phyloP scores from a whole-genome alignment of 2,329 filamentous ascomycete genomes.

The Penicillium fuscoglaucum region DNA sequence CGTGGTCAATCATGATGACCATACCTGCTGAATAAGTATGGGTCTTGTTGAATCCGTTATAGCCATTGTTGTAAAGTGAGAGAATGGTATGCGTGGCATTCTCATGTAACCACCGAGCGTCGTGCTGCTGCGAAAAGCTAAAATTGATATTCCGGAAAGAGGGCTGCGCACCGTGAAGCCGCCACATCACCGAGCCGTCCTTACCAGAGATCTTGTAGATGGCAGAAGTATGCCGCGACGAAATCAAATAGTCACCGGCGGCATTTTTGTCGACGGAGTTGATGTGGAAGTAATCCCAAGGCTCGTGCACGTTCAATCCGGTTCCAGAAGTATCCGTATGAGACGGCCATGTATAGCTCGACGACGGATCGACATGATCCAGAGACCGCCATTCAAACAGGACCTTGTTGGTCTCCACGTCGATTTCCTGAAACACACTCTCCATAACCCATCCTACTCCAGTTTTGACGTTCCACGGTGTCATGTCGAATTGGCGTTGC shows the following conservation, averaged over 20 bases:
- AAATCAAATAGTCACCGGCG: slow-evolving; percentile 45
- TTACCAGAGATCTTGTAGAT: slow-evolving; percentile 45
- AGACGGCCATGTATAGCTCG: slow-evolving; percentile 49
- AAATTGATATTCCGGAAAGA: slow-evolving; percentile 42
- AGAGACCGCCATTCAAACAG: slow-evolving; percentile 54
- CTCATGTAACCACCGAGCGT: slow-evolving; percentile 42
- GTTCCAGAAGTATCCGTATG: slow-evolving; percentile 50
- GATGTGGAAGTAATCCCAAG: slow-evolving; percentile 50
- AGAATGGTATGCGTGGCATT: slow-evolving; percentile 41
- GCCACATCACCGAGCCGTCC: slow-evolving; percentile 43
- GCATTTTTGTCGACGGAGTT: slow-evolving; percentile 46
- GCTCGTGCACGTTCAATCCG: slow-evolving; percentile 47
- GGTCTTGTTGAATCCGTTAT: slow-evolving; percentile 43
- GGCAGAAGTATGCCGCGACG: slow-evolving; percentile 42
- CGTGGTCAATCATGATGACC: slow-evolving; percentile 42
- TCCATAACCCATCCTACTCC: slow-evolving; percentile 55
- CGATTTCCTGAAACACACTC: slow-evolving; percentile 55
- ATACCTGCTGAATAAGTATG: slow-evolving; percentile 42
- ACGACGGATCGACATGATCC: slow-evolving; percentile 51
- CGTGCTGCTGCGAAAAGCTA: slow-evolving; percentile 47
- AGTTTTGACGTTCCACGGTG: slow-evolving; percentile 42
- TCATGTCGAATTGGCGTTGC: slow-evolving; percentile 50
- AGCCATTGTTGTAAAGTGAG: slow-evolving; percentile 46
- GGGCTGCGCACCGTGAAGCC: slow-evolving; percentile 39
- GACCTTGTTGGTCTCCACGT: slow-evolving; percentile 50